These are phyloP conservation scores for Dothidotthia symphoricarpi DNA, from an alignment of 2,329 filamentous ascomycete genomes.

Conservation along the genomic window DNA sequence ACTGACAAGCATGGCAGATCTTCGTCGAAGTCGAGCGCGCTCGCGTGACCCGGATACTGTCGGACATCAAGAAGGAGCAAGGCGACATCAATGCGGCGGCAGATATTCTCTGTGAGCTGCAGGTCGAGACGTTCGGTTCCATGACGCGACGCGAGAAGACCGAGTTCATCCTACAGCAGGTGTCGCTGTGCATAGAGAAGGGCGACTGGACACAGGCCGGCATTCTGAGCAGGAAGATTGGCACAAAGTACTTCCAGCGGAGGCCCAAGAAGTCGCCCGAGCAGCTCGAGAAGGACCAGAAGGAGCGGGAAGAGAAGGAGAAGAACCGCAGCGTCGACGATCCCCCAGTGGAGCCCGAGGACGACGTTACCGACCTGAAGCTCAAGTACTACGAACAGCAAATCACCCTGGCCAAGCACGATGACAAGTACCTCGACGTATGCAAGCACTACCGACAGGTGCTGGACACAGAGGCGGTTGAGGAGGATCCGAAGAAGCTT, in stretches of 20 bases:
- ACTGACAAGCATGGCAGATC: slow-evolving; percentile 58
- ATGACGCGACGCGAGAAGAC: slow-evolving; percentile 98
- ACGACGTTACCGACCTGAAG: slow-evolving; percentile 95
- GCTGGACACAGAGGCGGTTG: slow-evolving; percentile 90
- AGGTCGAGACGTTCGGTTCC: slow-evolving; percentile 97
- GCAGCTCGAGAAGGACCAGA: slow-evolving; percentile 85
- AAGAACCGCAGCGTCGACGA: slow-evolving; percentile 75
- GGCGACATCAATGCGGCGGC: slow-evolving; percentile 87
- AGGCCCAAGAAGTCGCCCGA: slow-evolving; percentile 89
- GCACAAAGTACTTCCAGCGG: slow-evolving; percentile 84
- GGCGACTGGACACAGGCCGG: slow-evolving; percentile 94
- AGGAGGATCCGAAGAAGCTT: slow-evolving; percentile 82
- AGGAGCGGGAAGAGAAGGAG: slow-evolving; percentile 81
- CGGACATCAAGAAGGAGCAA: slow-evolving; percentile 95
- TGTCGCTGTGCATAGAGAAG: slow-evolving; percentile 89
- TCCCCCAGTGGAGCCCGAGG: slow-evolving; percentile 70
- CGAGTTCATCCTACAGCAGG: slow-evolving; percentile 95
- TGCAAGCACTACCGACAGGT: slow-evolving; percentile 99
- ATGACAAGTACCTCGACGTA: slow-evolving; percentile 93
- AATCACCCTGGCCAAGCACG: slow-evolving; percentile 91
- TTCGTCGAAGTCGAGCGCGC: slow-evolving; percentile 98
- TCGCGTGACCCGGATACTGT: slow-evolving; percentile 89
- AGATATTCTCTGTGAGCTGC: slow-evolving; percentile 92
- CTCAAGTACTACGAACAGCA: slow-evolving; percentile 96
- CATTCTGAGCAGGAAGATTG: slow-evolving; percentile 94